phyloP scores from a whole-genome alignment of 495 filamentous ascomycete species.

The Podospora sp. region DNA sequence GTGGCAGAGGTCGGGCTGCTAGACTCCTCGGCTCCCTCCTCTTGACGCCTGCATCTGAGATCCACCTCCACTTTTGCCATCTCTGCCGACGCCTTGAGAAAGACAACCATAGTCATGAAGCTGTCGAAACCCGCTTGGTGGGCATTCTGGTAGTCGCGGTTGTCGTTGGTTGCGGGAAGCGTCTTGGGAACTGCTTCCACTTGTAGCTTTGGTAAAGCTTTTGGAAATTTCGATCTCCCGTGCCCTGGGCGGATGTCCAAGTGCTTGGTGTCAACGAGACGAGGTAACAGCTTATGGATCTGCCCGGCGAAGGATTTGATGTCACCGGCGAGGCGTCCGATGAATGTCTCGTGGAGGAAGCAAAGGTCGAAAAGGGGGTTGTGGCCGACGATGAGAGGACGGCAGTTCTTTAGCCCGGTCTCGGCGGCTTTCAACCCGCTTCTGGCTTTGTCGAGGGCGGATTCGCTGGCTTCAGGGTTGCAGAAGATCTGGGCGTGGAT shows the following conservation, averaged over 20 bases:
- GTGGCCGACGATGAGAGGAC: slow-evolving; percentile 69
- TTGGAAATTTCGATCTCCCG: slow-evolving; percentile 52
- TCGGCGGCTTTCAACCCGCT: slow-evolving; percentile 34
- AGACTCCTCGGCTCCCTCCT: neutral
- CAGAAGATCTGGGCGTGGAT: neutral
- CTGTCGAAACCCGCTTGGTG: slow-evolving; percentile 80
- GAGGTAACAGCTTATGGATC: slow-evolving; percentile 64
- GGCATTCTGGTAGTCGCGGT: slow-evolving; percentile 24
- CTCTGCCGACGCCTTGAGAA: slow-evolving; percentile 57
- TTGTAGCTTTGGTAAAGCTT: slow-evolving; percentile 41
- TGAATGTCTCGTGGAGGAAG: slow-evolving; percentile 70
- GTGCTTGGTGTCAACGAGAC: slow-evolving; percentile 77
- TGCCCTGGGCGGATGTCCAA: slow-evolving; percentile 60
- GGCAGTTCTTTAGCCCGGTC: slow-evolving; percentile 48
- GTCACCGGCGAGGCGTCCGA: slow-evolving; percentile 64
- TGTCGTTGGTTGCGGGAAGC: neutral
- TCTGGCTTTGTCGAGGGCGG: slow-evolving; percentile 13
- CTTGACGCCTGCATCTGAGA: neutral
- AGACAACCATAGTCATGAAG: slow-evolving; percentile 66
- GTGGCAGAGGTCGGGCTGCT: neutral
- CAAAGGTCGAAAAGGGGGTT: slow-evolving; percentile 76
- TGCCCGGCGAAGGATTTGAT: slow-evolving; percentile 61
- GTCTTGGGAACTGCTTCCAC: slow-evolving; percentile 27
- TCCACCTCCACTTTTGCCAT: neutral
- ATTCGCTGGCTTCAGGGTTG: neutral